These are phyloP conservation scores for Cyberlindnera mrakii DNA, from an alignment of 805 yeast species.

Conservation along the genomic window DNA sequence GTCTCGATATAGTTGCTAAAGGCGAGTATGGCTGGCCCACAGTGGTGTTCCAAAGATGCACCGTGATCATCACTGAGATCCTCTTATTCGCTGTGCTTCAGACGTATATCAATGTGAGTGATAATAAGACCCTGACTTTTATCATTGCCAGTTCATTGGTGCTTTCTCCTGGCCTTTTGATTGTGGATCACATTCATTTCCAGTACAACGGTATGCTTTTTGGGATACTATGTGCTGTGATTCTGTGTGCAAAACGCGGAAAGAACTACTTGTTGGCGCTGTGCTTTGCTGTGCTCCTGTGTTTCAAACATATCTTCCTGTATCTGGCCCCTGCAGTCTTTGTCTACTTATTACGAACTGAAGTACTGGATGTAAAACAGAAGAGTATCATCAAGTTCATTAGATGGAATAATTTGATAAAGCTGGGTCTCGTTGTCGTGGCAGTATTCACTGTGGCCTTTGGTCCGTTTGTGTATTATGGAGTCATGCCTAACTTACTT, in stretches of 20 bases:
- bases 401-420: conserved; percentile 52
- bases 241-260: conserved; percentile 61
- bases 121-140: conserved; percentile 40
- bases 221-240: conserved; percentile 70
- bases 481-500: conserved; percentile 58
- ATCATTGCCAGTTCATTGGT: conserved; percentile 79
- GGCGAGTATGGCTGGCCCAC: conserved; percentile 79
- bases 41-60: conserved; percentile 68
- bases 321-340: conserved; percentile 94
- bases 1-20: conserved; percentile 57
- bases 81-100: conserved; percentile 66
- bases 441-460: conserved; percentile 62
- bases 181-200: conserved; percentile 93
- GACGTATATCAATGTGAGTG: conserved; percentile 53
- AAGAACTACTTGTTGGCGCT: conserved; percentile 56
- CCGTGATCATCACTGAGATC: conserved; percentile 75
- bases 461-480: conserved; percentile 61
- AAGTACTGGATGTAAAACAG: conserved; percentile 44
- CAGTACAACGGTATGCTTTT: conserved; percentile 94
- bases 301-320: conserved; percentile 91
- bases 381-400: conserved; percentile 29
- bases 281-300: conserved; percentile 68
- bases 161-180: conserved; percentile 82
- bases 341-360: conserved; percentile 66
- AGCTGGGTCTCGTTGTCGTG: conserved; percentile 59